Evolutionary conservation across 306 rosid species (phyloP).

Genomic region (Vachellia collinsii): DNA sequence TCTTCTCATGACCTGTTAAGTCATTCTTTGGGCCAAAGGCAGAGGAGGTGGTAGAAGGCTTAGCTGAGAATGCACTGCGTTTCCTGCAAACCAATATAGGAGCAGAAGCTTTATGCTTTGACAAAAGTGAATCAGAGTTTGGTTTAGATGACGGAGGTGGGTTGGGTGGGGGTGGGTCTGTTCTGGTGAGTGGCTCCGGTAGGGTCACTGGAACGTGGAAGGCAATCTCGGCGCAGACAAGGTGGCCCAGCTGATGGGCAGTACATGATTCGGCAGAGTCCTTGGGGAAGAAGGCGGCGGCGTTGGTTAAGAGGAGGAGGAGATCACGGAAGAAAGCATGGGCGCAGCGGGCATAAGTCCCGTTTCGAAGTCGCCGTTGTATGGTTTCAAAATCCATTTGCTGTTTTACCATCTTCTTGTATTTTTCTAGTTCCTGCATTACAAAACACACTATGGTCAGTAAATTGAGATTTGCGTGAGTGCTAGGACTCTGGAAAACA

Average conservation of each 20-base stretch:
- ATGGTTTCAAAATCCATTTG: constrained; percentile 66
- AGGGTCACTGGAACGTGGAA: constrained; percentile 32
- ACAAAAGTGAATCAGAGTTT: constrained; percentile 56
- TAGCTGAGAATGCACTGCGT: constrained; percentile 57
- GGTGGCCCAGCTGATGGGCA: constrained; percentile 52
- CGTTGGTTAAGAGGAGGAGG: constrained; percentile 65
- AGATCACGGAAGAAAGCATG: constrained; percentile 66
- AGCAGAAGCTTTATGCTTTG: constrained; percentile 58
- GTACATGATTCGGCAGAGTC: constrained; percentile 52
- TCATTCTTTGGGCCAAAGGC: constrained; percentile 50
- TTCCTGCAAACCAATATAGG: constrained; percentile 82
- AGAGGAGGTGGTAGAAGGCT: constrained; percentile 46
- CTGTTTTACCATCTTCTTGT: constrained; percentile 58
- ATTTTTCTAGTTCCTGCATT: constrained; percentile 58
- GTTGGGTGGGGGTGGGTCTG: constrained; percentile 40
- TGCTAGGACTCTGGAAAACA: background rate
- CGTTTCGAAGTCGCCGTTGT: constrained; percentile 54
- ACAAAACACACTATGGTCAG: background rate
- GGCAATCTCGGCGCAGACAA: constrained; percentile 50
- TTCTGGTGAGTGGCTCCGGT: constrained; percentile 39
- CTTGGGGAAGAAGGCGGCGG: constrained; percentile 58
- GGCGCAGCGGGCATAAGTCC: constrained; percentile 50
- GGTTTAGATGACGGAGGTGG: constrained; percentile 35
- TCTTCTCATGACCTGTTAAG: constrained; percentile 44
- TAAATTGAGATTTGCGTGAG: background rate